Evolutionary conservation across 768 basidiomycete species (phyloP), one percentile per base, ranked within the genome.

Genomic region (Auricularia auricula-judae): DNA sequence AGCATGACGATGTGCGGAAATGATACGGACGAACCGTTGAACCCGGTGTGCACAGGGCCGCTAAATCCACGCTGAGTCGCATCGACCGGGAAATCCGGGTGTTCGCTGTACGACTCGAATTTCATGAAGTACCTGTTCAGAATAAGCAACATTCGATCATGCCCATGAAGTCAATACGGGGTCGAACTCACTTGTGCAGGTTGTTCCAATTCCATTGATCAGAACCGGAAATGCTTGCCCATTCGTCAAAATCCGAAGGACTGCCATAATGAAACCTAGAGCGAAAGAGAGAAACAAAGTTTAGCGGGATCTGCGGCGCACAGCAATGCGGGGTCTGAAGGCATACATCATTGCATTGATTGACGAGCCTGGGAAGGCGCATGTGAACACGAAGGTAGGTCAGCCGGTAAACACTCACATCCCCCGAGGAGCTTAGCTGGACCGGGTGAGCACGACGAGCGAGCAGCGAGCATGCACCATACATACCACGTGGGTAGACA

Each of bases 221-320:
- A 11, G 67, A 63, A n/a, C 65, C 68, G 18, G 61, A 36, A 2
- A 43, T 66, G 0, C 35, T 43, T 3, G 65, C 68, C 69, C 69
- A 70, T 54, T 66, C 62, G 63, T 68, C 68, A 36, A 68, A 70
- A 42, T 70, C 69, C 4, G 47, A 42, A 11, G 68, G 66, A 35
- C 33, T 61, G 29, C 67, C 66, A 23, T 42, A 36, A 11, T 70
- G 66, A 34, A 66, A 66, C 58, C 66, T 66, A 18, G 3, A 61
- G 36, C 23, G 29, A 29, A 29, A 29, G 29, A 29, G 29, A 29
- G 29, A 29, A 29, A 29, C 29, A 29, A 29, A 29, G 29, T 29
- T 29, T 29, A 29, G 29, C 29, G 29, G 29, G 29, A 29, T 29
- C 29, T 29, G 2, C 29, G 43, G 35, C 21, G 12, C 58, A 62